A percentile compares a stretch with the other conserved stretches of the same genome.
phyloP scores from a whole-genome alignment of 768 basidiomycete species.

The Hericium coralloides region DNA sequence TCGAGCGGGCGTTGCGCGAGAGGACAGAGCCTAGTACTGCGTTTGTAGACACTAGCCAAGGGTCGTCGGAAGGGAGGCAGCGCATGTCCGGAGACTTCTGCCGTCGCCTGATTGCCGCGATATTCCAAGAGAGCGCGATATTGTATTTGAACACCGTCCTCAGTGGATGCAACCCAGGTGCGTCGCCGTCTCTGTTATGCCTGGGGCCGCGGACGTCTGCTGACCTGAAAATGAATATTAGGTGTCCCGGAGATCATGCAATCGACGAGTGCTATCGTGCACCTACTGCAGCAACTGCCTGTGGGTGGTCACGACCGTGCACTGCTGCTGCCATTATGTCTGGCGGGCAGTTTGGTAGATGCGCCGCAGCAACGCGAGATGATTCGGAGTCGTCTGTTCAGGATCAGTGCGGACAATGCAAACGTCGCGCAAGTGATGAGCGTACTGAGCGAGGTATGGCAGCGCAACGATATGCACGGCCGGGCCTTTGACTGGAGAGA shows the following conservation, averaged over 20 bases:
- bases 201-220: not conserved
- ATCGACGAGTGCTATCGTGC: conserved; percentile 9
- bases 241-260: conserved; percentile 14
- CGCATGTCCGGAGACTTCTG: conserved; percentile 7
- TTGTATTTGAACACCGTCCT: conserved; percentile 14
- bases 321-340: conserved; percentile 9
- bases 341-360: conserved; percentile 10
- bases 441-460: conserved; percentile 12
- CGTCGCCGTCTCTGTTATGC: not conserved
- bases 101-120: conserved; percentile 12
- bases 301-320: conserved; percentile 9
- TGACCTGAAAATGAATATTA: conserved; percentile 4
- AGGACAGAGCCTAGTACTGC: conserved; percentile 25
- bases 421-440: conserved; percentile 10
- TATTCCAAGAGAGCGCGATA: conserved; percentile 10
- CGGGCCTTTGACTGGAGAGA: conserved; percentile 13
- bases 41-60: not conserved
- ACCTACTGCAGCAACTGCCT: conserved; percentile 10
- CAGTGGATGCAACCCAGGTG: conserved; percentile 13
- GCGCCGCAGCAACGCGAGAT: conserved; percentile 6
- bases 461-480: conserved; percentile 8
- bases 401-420: conserved; percentile 2
- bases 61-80: not conserved
- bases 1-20: conserved; percentile 57
- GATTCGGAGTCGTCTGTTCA: conserved; percentile 9